Evolutionary conservation across 352 stramenopile genomes (phyloP).

Genomic region (Phytopythium vexans): DNA sequence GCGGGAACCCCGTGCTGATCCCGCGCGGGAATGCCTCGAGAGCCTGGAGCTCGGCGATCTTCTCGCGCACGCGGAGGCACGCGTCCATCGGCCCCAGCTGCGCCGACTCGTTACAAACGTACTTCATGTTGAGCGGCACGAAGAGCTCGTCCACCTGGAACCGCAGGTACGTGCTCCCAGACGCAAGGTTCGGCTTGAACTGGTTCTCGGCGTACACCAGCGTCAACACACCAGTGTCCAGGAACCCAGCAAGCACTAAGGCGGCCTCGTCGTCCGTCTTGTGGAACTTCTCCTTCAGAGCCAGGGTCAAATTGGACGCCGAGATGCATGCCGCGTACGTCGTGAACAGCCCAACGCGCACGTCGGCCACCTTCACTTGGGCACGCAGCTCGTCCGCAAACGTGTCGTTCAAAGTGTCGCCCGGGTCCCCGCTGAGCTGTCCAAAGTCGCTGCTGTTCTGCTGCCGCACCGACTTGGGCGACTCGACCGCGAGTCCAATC

Average conservation of each 20-base stretch:
- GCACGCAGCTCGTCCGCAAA: slow-evolving; percentile 63
- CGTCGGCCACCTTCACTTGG: slow-evolving; percentile 47
- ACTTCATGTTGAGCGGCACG: slow-evolving; percentile 77
- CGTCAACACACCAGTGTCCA: slow-evolving; percentile 46
- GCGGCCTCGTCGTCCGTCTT: slow-evolving; percentile 44
- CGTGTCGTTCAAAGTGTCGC: slow-evolving; percentile 41
- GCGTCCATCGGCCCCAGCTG: slow-evolving; percentile 63
- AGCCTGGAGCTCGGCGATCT: slow-evolving; percentile 65
- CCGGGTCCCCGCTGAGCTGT: slow-evolving; percentile 18
- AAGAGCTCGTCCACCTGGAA: slow-evolving; percentile 87
- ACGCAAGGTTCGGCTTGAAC: slow-evolving; percentile 37
- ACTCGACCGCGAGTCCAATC: slow-evolving; percentile 46
- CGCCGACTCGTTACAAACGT: slow-evolving; percentile 46
- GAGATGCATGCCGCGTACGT: slow-evolving; percentile 61
- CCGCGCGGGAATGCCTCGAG: slow-evolving; percentile 60
- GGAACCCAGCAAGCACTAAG: slow-evolving; percentile 36
- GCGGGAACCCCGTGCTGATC: slow-evolving; percentile 63
- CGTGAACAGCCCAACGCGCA: slow-evolving; percentile 73
- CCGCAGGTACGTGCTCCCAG: slow-evolving; percentile 59
- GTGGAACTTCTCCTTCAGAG: slow-evolving; percentile 56
- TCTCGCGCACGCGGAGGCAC: slow-evolving; percentile 60
- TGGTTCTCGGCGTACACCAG: slow-evolving; percentile 54
- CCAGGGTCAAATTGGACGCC: slow-evolving; percentile 40
- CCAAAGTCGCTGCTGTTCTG: slow-evolving; percentile 33
- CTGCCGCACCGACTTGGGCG: slow-evolving; percentile 23